These are phyloP conservation scores for Schizonepeta tenuifolia DNA, from an alignment of 257 asterid species.

Conservation along the genomic window DNA sequence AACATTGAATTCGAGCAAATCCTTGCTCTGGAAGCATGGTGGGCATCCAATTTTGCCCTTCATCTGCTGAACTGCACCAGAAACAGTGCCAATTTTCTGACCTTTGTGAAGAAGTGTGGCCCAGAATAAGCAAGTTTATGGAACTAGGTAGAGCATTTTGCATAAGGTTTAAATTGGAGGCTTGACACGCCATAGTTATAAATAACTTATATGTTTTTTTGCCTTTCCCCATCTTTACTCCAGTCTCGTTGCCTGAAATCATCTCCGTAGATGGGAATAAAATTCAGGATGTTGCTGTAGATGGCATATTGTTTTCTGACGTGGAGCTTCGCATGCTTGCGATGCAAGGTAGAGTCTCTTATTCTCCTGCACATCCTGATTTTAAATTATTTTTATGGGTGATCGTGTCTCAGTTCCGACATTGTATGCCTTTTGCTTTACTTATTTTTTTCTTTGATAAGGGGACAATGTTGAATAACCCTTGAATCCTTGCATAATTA, in stretches of 20 bases:
- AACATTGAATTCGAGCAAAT: slow-evolving; percentile 54
- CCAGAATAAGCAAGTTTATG: slow-evolving; percentile 44
- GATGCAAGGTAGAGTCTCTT: slow-evolving; percentile 59
- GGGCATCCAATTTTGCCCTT: slow-evolving; percentile 84
- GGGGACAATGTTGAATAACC: background rate
- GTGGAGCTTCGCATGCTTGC: slow-evolving; percentile 69
- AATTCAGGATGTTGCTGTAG: slow-evolving; percentile 38
- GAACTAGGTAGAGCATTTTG: slow-evolving; percentile 43
- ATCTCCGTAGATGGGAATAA: slow-evolving; percentile 41
- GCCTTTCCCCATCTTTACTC: background rate
- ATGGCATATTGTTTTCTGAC: slow-evolving; percentile 58
- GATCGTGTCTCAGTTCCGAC: background rate
- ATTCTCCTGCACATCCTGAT: slow-evolving; percentile 3
- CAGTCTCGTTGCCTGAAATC: slow-evolving; percentile 27
- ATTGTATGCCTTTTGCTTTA: background rate
- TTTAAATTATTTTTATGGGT: background rate
- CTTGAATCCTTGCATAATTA: background rate
- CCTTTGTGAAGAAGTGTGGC: slow-evolving; percentile 72
- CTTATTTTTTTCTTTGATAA: background rate
- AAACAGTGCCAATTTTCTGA: slow-evolving; percentile 58
- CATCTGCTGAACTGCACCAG: slow-evolving; percentile 65
- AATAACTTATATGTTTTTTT: background rate
- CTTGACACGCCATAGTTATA: background rate
- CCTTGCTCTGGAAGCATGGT: slow-evolving; percentile 86
- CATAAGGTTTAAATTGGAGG: slow-evolving; percentile 7